Evolutionary conservation across 768 basidiomycete species (phyloP).

Genomic region (Asterophora parasitica): DNA sequence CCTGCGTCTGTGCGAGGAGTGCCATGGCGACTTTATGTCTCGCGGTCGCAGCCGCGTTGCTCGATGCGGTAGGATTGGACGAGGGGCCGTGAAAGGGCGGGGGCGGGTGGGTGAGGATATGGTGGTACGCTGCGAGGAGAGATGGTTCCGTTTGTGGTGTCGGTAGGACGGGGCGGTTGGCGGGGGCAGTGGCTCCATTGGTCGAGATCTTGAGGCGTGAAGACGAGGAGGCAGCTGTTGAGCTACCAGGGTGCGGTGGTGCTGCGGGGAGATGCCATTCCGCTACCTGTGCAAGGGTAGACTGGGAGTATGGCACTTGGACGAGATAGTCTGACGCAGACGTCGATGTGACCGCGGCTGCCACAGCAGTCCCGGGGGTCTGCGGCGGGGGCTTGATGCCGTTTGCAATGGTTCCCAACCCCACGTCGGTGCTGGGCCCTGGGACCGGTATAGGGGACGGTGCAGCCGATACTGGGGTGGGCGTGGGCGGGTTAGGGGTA

Average conservation of each 20-base stretch:
- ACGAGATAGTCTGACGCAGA: slow-evolving; percentile 66
- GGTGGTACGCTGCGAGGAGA: slow-evolving; percentile 67
- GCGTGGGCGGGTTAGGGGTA: slow-evolving; percentile 13
- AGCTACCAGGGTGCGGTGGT: slow-evolving; percentile 12
- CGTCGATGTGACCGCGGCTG: slow-evolving; percentile 41
- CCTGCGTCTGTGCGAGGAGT: slow-evolving; percentile 54
- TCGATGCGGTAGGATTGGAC: too few species aligned
- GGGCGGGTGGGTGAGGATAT: slow-evolving; percentile 70
- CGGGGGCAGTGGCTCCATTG: too few species aligned
- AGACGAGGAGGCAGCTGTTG: too few species aligned
- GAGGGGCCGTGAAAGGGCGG: slow-evolving; percentile 28
- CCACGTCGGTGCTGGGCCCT: slow-evolving; percentile 22
- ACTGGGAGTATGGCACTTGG: slow-evolving; percentile 70
- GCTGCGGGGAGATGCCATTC: slow-evolving; percentile 66
- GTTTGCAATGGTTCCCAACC: too few species aligned
- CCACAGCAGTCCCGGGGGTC: slow-evolving; percentile 26
- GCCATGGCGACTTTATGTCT: slow-evolving; percentile 77
- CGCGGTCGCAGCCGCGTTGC: slow-evolving; percentile 15
- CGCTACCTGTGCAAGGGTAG: slow-evolving; percentile 57
- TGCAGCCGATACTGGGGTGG: slow-evolving; percentile 22
- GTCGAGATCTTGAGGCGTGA: too few species aligned
- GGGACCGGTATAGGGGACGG: slow-evolving; percentile 23
- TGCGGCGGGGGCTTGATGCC: too few species aligned
- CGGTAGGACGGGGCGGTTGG: slow-evolving; percentile 19
- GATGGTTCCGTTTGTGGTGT: slow-evolving; percentile 60